Evolutionary conservation across 2,329 filamentous ascomycete species (phyloP).

Genomic region (Macrophomina tecta): DNA sequence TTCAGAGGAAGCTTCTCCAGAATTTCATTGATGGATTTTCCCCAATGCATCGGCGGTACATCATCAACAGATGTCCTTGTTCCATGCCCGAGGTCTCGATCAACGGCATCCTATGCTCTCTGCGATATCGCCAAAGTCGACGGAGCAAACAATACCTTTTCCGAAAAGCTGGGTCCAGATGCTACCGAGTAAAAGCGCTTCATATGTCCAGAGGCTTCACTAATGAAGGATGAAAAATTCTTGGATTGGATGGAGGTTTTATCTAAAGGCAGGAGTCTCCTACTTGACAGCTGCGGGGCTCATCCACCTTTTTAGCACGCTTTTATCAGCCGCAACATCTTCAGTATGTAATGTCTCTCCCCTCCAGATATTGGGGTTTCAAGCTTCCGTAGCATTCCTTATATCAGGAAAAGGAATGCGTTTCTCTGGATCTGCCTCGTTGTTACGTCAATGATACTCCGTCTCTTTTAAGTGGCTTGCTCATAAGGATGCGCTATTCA

Average conservation of each 20-base stretch:
- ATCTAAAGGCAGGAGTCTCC: not conserved
- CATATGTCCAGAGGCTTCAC: not conserved
- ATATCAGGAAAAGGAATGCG: not conserved
- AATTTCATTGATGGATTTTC: too few relatives aligned
- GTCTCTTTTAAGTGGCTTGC: not conserved
- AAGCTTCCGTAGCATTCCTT: not conserved
- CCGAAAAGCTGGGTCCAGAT: too few relatives aligned
- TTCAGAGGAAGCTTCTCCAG: too few relatives aligned
- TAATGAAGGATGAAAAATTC: not conserved
- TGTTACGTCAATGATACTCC: not conserved
- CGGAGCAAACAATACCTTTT: too few relatives aligned
- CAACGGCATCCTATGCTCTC: too few relatives aligned
- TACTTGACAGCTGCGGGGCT: not conserved
- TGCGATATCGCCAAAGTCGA: too few relatives aligned
- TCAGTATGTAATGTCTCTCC: not conserved
- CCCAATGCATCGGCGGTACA: too few relatives aligned
- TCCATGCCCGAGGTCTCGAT: too few relatives aligned
- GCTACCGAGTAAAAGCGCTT: not conserved
- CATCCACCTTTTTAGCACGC: not conserved
- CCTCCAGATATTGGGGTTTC: not conserved
- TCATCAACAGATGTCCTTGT: too few relatives aligned
- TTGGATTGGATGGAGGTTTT: not conserved
- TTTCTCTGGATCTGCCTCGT: not conserved
- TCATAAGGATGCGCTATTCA: not conserved
- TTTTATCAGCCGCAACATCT: not conserved